phyloP scores from a whole-genome alignment of 371 early-diverging fungal genomes.

The Nematocida ironsii region DNA sequence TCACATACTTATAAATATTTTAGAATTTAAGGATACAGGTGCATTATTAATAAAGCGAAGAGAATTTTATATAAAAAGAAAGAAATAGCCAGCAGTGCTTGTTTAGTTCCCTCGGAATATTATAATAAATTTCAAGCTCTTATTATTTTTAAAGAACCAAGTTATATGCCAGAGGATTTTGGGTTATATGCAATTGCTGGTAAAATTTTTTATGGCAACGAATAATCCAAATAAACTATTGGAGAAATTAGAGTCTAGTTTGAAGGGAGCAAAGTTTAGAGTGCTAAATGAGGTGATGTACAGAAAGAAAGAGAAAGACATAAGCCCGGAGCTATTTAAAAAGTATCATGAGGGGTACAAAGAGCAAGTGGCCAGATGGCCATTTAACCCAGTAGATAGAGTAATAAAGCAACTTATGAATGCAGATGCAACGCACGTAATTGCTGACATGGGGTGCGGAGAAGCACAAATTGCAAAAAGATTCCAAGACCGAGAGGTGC shows the following conservation, averaged over 20 bases:
- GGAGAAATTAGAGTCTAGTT: conserved; percentile 62
- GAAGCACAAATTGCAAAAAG: conserved; percentile 81
- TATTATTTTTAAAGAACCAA: too few relatives aligned
- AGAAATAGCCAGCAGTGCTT: too few relatives aligned
- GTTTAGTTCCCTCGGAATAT: too few relatives aligned
- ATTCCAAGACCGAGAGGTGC: conserved; percentile 71
- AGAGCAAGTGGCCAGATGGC: conserved; percentile 87
- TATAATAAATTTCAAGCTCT: too few relatives aligned
- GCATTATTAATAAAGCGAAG: too few relatives aligned
- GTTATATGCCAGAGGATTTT: too few relatives aligned
- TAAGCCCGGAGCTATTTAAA: conserved; percentile 59
- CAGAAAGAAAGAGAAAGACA: conserved; percentile 59
- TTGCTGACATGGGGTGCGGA: conserved; percentile 95
- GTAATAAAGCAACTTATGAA: conserved; percentile 74
- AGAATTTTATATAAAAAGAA: too few relatives aligned
- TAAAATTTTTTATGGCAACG: conserved; percentile 46
- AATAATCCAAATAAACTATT: conserved; percentile 7
- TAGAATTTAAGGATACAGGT: too few relatives aligned
- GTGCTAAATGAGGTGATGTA: conserved; percentile 70
- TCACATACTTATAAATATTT: too few relatives aligned
- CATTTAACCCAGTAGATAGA: conserved; percentile 85
- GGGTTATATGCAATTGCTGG: neutral
- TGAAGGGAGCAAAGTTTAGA: conserved; percentile 69
- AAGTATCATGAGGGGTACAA: conserved; percentile 91
- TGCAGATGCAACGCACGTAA: conserved; percentile 63